Evolutionary conservation across 2,329 filamentous ascomycete species (phyloP).

Genomic region (Trichoderma oligosporum): DNA sequence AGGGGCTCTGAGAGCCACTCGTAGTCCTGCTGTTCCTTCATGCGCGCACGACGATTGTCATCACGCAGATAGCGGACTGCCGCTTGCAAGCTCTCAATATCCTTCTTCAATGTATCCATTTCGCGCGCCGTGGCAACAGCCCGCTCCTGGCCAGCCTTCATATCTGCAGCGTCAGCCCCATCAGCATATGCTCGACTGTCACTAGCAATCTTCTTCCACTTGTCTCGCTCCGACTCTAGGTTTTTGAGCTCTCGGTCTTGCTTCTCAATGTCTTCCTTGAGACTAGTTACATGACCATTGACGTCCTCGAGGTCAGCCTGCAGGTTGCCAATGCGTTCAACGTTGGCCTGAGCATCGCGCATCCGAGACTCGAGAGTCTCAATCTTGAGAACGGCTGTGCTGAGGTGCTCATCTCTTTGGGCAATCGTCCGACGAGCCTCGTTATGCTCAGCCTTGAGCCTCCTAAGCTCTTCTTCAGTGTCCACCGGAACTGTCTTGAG

Average conservation of each 20-base stretch:
- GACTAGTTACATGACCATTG: conserved; percentile 46
- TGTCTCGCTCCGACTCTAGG: conserved; percentile 63
- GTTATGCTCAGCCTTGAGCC: conserved; percentile 73
- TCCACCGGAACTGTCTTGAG: conserved; percentile 77
- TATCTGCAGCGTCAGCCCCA: conserved; percentile 46
- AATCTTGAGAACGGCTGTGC: conserved; percentile 86
- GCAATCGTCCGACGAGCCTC: conserved; percentile 70
- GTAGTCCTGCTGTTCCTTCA: conserved; percentile 51
- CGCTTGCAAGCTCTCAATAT: conserved; percentile 61
- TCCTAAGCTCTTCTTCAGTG: conserved; percentile 77
- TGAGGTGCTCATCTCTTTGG: conserved; percentile 74
- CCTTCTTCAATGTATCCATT: conserved; percentile 66
- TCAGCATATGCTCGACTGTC: conserved; percentile 56
- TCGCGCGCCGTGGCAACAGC: conserved; percentile 68
- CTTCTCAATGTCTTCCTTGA: conserved; percentile 62
- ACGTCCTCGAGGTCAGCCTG: conserved; percentile 56
- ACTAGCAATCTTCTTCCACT: conserved; percentile 67
- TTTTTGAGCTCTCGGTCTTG: conserved; percentile 63
- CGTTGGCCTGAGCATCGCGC: conserved; percentile 76
- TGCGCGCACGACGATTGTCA: conserved; percentile 60
- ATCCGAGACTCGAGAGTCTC: conserved; percentile 86
- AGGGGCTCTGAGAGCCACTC: conserved; percentile 63
- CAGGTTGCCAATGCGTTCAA: conserved; percentile 62
- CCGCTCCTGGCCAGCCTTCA: conserved; percentile 59
- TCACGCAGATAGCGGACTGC: conserved; percentile 65